These are phyloP conservation scores for Tanacetum coccineum DNA, from an alignment of 129 eudicot species.

Conservation along the genomic window DNA sequence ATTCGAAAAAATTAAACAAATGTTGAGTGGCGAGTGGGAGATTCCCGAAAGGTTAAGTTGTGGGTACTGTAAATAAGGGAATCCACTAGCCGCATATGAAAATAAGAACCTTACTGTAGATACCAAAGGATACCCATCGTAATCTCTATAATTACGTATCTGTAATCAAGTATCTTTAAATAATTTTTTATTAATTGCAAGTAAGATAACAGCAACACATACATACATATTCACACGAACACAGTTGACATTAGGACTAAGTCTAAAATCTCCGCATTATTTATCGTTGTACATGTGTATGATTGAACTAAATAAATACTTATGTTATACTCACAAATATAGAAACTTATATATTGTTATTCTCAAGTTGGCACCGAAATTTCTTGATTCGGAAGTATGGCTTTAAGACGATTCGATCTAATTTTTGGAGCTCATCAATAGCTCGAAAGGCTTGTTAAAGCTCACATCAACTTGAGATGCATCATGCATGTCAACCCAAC, in stretches of 20 bases:
- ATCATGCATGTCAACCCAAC: too few species aligned
- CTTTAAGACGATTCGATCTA: too few species aligned
- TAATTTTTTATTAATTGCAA: constrained; percentile 7
- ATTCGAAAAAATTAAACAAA: neutral
- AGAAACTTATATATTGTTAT: neutral
- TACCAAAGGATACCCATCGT: constrained; percentile 19
- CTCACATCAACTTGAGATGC: too few species aligned
- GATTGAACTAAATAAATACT: neutral
- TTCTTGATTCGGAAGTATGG: neutral
- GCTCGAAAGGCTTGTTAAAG: too few species aligned
- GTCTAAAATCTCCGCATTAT: constrained; percentile 8
- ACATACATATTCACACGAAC: neutral
- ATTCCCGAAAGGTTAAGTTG: constrained; percentile 28
- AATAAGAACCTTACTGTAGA: constrained; percentile 11
- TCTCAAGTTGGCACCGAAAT: neutral
- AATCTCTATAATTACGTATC: neutral
- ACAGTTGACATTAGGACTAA: constrained; percentile 16
- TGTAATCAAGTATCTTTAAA: too few species aligned
- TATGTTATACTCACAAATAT: neutral
- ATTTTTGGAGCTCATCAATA: too few species aligned
- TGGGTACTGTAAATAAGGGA: neutral
- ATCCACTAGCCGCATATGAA: constrained; percentile 16
- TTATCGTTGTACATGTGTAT: neutral
- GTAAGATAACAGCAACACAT: constrained; percentile 18
- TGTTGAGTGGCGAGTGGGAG: constrained; percentile 19